Conservation (phyloP, 768 basidiomycete species). For the Crucibulum laeve region DNA sequence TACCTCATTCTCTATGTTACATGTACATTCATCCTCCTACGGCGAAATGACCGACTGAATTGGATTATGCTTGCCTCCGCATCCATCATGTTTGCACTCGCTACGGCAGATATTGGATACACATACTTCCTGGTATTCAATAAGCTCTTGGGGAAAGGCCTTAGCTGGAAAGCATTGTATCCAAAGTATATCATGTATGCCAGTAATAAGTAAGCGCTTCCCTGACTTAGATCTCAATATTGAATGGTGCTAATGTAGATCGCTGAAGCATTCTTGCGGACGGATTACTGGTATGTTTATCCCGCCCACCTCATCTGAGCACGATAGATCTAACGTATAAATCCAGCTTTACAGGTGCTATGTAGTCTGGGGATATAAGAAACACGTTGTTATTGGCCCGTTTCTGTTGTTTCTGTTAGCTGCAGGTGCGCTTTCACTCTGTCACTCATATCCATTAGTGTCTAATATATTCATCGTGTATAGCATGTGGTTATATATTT, state of each 20-base stretch:
- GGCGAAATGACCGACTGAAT: slow-evolving; percentile 17
- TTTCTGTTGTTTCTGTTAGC: slow-evolving; percentile 23
- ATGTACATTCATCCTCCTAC: slow-evolving; percentile 28
- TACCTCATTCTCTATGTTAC: slow-evolving; percentile 26
- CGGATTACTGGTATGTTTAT: slow-evolving; percentile 17
- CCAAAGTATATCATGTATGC: slow-evolving; percentile 32
- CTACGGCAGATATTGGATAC: slow-evolving; percentile 27
- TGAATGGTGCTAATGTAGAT: not conserved
- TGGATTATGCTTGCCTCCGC: slow-evolving; percentile 24
- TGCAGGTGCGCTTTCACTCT: slow-evolving; percentile 19
- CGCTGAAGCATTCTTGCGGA: slow-evolving; percentile 30
- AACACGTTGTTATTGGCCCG: slow-evolving; percentile 21
- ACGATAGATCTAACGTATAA: not conserved
- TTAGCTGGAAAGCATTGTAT: slow-evolving; percentile 16
- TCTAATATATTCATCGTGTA: not conserved
- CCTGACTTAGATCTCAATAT: not conserved
- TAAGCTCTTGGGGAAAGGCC: slow-evolving; percentile 13
- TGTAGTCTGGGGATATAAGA: slow-evolving; percentile 29
- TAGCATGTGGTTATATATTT: slow-evolving; percentile 18
- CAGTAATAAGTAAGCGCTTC: slow-evolving; percentile 29
- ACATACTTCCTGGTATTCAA: slow-evolving; percentile 26
- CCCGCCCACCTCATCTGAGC: not conserved
- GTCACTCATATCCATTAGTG: not conserved
- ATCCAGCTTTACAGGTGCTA: slow-evolving; percentile 29
- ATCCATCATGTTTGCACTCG: slow-evolving; percentile 29